phyloP scores from a whole-genome alignment of 2,329 filamentous ascomycete genomes.

The Dothideomycetes sp. region DNA sequence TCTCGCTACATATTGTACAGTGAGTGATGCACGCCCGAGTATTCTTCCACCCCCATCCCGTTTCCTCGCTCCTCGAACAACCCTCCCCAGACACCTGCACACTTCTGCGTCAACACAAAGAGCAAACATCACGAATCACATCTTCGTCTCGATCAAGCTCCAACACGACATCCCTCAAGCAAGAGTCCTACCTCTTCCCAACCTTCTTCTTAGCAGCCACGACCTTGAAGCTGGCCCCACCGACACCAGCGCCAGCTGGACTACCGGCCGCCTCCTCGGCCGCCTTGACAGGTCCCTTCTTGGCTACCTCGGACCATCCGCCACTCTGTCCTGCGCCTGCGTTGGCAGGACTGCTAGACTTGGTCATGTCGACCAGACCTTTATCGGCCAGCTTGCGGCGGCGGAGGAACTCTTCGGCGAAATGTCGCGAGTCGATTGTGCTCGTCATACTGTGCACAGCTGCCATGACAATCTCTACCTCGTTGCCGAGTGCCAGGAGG shows the following conservation, averaged over 20 bases:
- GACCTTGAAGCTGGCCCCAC: slow-evolving; percentile 69
- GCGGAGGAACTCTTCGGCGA: slow-evolving; percentile 87
- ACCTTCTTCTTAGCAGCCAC: slow-evolving; percentile 88
- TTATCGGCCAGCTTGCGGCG: slow-evolving; percentile 90
- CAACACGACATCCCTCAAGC: too few relatives aligned
- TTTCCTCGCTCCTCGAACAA: too few relatives aligned
- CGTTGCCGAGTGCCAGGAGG: slow-evolving; percentile 64
- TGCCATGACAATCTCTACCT: slow-evolving; percentile 75
- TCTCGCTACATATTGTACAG: too few relatives aligned
- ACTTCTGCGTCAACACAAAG: too few relatives aligned
- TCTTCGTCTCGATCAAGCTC: neutral
- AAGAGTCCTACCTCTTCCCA: slow-evolving; percentile 26
- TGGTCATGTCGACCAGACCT: slow-evolving; percentile 61
- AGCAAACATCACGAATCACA: neutral
- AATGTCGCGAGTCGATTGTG: slow-evolving; percentile 85
- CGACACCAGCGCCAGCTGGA: slow-evolving; percentile 29
- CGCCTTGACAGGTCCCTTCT: slow-evolving; percentile 56
- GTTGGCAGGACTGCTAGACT: slow-evolving; percentile 41
- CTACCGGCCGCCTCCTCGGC: slow-evolving; percentile 25
- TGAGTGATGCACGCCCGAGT: too few relatives aligned
- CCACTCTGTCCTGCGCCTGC: slow-evolving; percentile 38
- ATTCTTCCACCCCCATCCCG: too few relatives aligned
- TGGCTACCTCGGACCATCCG: slow-evolving; percentile 95
- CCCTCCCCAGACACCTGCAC: too few relatives aligned
- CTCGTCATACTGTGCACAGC: slow-evolving; percentile 77